Evolutionary conservation across 2,329 filamentous ascomycete species (phyloP), one percentile per base, ranked within the genome.

Genomic region (Macrophomina phaseolina): DNA sequence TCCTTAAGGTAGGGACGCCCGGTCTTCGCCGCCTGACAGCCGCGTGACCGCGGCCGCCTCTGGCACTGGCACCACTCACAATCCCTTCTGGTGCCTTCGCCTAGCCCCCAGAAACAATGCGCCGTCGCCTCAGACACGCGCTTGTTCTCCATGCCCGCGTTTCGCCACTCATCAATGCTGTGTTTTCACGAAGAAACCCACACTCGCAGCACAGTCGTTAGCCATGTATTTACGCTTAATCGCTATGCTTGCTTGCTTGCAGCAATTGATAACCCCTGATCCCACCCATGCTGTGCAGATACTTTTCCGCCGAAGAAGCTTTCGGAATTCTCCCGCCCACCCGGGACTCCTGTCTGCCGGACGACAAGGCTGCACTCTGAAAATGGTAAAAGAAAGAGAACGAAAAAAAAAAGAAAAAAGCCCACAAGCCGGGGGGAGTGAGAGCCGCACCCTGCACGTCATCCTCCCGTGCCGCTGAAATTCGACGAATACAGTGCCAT

Each of bases 361-460:
- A 64, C 23, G 6, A 28, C n/a, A 60, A 36, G 56, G 30, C 32
- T 45, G 32, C 4, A 3, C n/a, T n/a, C 52, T 40, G 34, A 42
- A 61, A 30, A 14, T 8, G 38, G 38, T 38, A 23, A 40, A 36
- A 53, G 61, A 38, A 53, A 53, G 23, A 38, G 61, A 53, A 34
- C 32, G 28, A 45, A 38, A 64, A 64, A 23, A 23, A 30, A 45
- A 55, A 32, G 8, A 28, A 52, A 53, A 45, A 40, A n/a, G n/a
- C n/a, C n/a, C 32, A 18, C 34, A 42, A 34, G 11, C 23, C 30
- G 32, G 7, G 53, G 34, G 53, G 34, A 64, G 14, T 1, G 5
- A 30, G 46, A 64, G 34, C 49, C 49, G 62, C 62, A 53, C 45
- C 16, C 38, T 45, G 49, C 49, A 55, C 49, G 49, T 62, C 58